phyloP scores from a whole-genome alignment of 2,329 filamentous ascomycete genomes.

The Penicillium thymicola region DNA sequence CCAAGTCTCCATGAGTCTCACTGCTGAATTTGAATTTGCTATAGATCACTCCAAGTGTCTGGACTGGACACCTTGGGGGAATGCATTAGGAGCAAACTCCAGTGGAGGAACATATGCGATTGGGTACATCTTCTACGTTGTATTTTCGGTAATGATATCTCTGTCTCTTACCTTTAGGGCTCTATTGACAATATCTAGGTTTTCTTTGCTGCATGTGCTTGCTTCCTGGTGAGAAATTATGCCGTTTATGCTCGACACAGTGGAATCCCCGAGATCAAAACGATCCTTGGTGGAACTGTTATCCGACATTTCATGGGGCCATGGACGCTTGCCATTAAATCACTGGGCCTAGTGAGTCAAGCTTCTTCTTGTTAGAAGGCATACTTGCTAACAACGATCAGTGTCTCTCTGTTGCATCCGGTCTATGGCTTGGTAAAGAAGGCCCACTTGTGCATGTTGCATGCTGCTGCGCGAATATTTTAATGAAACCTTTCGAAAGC shows the following conservation, averaged over 20 bases:
- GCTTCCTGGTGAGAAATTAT: conserved; percentile 76
- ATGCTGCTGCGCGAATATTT: conserved; percentile 91
- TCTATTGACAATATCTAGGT: conserved; percentile 51
- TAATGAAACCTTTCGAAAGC: conserved; percentile 81
- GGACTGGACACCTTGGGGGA: conserved; percentile 85
- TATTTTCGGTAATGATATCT: conserved; percentile 66
- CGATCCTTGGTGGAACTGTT: conserved; percentile 87
- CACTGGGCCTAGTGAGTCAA: conserved; percentile 70
- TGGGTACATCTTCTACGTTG: conserved; percentile 81
- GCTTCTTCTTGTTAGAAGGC: neutral
- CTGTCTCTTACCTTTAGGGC: neutral
- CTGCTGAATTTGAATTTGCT: conserved; percentile 14
- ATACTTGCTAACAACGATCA: conserved; percentile 39
- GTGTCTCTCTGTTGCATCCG: conserved; percentile 87
- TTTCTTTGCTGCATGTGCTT: conserved; percentile 72
- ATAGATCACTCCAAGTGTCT: conserved; percentile 70
- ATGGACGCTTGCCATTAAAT: conserved; percentile 89
- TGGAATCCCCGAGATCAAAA: conserved; percentile 97
- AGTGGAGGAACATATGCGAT: conserved; percentile 72
- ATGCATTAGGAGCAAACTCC: conserved; percentile 65
- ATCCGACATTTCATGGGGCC: conserved; percentile 80
- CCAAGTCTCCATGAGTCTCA: neutral
- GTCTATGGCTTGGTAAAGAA: conserved; percentile 96
- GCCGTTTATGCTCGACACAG: conserved; percentile 88
- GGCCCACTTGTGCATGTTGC: conserved; percentile 93